Base-by-base conservation (phyloP, 1,284 basidiomycete species). In the Malassezia sympodialis region DNA sequence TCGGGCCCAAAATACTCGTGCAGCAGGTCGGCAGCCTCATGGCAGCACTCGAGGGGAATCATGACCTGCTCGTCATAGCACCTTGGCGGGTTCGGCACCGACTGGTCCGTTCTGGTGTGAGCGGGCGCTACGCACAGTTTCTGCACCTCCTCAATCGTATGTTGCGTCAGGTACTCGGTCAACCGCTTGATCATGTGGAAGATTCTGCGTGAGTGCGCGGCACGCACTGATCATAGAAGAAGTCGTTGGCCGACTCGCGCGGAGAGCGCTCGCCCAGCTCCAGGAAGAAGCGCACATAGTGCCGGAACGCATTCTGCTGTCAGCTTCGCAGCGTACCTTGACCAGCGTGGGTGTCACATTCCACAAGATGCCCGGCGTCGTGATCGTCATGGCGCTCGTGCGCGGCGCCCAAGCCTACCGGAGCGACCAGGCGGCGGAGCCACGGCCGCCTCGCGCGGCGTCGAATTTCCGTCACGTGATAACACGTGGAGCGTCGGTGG, bases 1-100 rank as follows among this genome's bases (percentile, higher is more conserved):
- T 86, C 82, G 8, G 90, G 89, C 0, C 93, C 91, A 11, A 98
- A 79, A 1, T 84, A 89, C 55, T 82, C 78, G 51, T 91, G 83
- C 40, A 98, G 80, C 59, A 83, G 76, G 6, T 78, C 76, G 1
- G 93, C 89, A 0, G 93, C 88, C 26, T 84, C 79, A 44, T 87
- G 81, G 66, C 90, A 90, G 53, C 80, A 83, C 17, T 68, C 60
- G 30, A 79, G 75, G 0, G 80, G 79, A 2, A 98, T 81, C 7
- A 84, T 72, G 4, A 88, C 79, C 24, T 84, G 81, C 39, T 89
- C 81, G 30, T 87, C 82, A 59, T 84, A 86, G 3, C 90, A 85
- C 83, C 86, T 90, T 39, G 90, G 90, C 3, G 90, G 88, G 3
- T 88, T 83, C 0, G 88, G 68, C 0, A 88, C 88, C 15, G 84